phyloP scores from a whole-genome alignment of 169 alveolate species.

The Plasmodium inui region DNA sequence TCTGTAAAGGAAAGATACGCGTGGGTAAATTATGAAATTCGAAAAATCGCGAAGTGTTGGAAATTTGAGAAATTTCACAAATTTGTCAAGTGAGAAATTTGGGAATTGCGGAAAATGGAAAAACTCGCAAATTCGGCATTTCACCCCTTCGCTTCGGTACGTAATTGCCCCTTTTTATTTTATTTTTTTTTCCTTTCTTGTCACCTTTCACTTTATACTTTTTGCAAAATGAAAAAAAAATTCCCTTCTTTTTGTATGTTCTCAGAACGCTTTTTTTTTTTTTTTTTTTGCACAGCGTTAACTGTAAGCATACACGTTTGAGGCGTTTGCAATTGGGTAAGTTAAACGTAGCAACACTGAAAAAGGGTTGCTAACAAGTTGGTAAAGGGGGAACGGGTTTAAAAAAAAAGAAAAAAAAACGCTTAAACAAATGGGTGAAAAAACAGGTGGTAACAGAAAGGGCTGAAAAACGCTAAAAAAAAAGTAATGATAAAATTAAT shows the following conservation, averaged over 20 bases:
- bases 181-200: neutral
- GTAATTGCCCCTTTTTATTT: neutral
- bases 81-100: neutral
- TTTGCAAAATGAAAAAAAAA: conserved; percentile 5
- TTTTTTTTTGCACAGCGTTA: conserved; percentile 16
- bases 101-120: conserved; percentile 3
- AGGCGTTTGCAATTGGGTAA: neutral
- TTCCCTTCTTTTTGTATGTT: neutral
- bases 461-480: neutral
- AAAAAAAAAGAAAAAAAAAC: neutral
- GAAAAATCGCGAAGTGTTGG: neutral
- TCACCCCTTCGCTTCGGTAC: neutral
- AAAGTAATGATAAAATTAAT: conserved; percentile 12
- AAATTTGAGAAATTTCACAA: conserved; percentile 6
- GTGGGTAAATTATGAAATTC: neutral
- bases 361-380: neutral
- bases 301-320: neutral
- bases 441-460: neutral
- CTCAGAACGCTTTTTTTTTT: conserved; percentile 42
- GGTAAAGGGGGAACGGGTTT: neutral
- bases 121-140: neutral
- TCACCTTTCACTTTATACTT: neutral
- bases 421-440: neutral
- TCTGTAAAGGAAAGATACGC: neutral
- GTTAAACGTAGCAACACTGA: neutral